A percentile compares a stretch with the other conserved stretches of the same genome.
These are phyloP conservation scores for Lotmaria passim DNA, from an alignment of 208 protist genomes.

Conservation along the genomic window DNA sequence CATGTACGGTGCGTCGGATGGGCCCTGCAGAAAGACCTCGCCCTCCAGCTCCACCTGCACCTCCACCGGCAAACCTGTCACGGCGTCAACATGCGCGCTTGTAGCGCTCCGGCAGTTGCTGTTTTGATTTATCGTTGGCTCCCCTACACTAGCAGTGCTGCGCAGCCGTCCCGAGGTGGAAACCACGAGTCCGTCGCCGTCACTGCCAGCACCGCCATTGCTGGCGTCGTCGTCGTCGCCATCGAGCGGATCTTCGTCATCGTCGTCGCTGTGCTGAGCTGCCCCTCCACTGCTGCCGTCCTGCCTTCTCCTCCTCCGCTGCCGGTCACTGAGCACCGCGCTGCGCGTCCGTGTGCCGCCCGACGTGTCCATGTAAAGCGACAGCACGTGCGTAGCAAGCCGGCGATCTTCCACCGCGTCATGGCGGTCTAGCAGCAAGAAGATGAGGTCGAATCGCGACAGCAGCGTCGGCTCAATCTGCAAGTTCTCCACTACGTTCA, in stretches of 20 bases:
- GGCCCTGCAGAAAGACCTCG: constrained; percentile 74
- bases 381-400: constrained; percentile 97
- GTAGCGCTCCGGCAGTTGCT: constrained; percentile 1
- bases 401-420: constrained; percentile 91
- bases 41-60: constrained; percentile 75
- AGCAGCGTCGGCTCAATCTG: constrained; percentile 99
- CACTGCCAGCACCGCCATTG: not conserved
- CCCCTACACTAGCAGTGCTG: constrained; percentile 12
- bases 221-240: not conserved
- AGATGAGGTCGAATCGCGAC: constrained; percentile 99
- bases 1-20: constrained; percentile 70
- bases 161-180: constrained; percentile 10
- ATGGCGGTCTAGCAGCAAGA: constrained; percentile 97
- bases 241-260: not conserved
- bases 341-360: constrained; percentile 18
- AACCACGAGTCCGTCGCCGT: too few species aligned
- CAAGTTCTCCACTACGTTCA: constrained; percentile 98
- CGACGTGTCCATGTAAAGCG: constrained; percentile 93
- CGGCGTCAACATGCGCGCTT: constrained; percentile 30
- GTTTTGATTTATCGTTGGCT: not conserved
- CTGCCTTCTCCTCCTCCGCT: not conserved
- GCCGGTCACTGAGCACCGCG: constrained; percentile 8
- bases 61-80: constrained; percentile 44
- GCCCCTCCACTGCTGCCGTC: not conserved
- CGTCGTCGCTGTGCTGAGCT: constrained; percentile 9